phyloP scores from a whole-genome alignment of 148 eudicot species.

The Vaccinium myrtillus region DNA sequence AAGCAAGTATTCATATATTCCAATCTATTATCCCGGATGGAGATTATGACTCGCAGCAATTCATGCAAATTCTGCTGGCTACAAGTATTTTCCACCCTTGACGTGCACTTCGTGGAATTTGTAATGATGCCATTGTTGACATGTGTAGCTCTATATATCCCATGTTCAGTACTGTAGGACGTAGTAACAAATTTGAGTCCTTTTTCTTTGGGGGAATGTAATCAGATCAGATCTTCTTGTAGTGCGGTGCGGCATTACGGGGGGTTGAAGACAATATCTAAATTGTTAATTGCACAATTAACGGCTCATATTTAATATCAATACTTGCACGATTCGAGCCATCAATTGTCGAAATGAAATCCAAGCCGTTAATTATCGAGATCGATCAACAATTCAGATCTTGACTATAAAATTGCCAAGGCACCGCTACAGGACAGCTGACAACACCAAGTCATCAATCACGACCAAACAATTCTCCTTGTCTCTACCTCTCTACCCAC shows the following conservation, averaged over 20 bases:
- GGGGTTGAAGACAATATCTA: too few relatives aligned
- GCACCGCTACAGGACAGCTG: background rate
- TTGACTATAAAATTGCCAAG: too few relatives aligned
- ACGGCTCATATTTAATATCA: too few relatives aligned
- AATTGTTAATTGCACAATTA: too few relatives aligned
- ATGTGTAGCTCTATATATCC: background rate
- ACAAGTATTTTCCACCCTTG: background rate
- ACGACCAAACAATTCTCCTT: constrained; percentile 1
- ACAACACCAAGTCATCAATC: background rate
- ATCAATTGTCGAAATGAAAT: too few relatives aligned
- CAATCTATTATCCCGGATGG: too few relatives aligned
- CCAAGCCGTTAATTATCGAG: too few relatives aligned
- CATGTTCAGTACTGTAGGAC: background rate
- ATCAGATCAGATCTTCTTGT: background rate
- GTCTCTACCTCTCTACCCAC: background rate
- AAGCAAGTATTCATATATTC: too few relatives aligned
- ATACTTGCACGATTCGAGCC: too few relatives aligned
- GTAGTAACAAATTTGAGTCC: background rate
- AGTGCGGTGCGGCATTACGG: too few relatives aligned
- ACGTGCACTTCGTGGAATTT: background rate
- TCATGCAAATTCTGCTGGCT: background rate
- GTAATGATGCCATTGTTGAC: background rate
- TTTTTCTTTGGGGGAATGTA: background rate
- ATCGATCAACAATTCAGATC: too few relatives aligned
- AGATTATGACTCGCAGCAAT: background rate